Percentiles rank a stretch among this genome's conserved stretches.
phyloP scores from a whole-genome alignment of 495 filamentous ascomycete genomes.

The Glutinoglossum americanum region DNA sequence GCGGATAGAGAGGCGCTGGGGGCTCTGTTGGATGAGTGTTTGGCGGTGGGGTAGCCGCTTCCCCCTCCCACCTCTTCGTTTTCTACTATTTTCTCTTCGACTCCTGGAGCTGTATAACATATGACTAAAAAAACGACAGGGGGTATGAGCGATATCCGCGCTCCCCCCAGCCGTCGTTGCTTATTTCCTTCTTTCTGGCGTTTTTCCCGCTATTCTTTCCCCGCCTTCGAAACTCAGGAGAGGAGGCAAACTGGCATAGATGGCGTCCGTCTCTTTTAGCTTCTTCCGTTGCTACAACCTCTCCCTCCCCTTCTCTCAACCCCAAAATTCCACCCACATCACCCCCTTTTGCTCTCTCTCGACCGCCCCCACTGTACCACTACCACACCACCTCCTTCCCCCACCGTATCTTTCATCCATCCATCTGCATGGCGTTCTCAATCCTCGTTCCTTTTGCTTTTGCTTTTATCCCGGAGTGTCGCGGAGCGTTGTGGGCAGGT shows the following conservation, averaged over 20 bases:
- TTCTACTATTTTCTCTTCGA: too few relatives aligned
- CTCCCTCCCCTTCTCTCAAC: neutral
- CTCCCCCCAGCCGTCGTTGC: neutral
- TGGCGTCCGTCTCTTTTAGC: neutral
- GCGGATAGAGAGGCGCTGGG: conserved; percentile 42
- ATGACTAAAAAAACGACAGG: neutral
- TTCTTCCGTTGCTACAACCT: neutral
- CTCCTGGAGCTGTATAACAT: neutral
- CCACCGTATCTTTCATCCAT: too few relatives aligned
- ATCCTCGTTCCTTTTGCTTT: too few relatives aligned
- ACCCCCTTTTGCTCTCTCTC: too few relatives aligned
- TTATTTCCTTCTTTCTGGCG: neutral
- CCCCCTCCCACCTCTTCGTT: neutral
- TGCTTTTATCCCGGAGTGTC: too few relatives aligned
- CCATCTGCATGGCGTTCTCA: too few relatives aligned
- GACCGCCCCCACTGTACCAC: too few relatives aligned
- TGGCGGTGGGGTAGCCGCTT: neutral
- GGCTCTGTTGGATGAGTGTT: conserved; percentile 36
- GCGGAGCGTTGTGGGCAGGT: too few relatives aligned
- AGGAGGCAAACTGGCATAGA: neutral
- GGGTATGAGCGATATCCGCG: neutral
- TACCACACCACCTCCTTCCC: too few relatives aligned
- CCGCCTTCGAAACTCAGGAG: too few relatives aligned
- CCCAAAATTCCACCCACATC: too few relatives aligned
- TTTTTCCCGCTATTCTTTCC: neutral